Conservation (phyloP, 306 rosid species). For the Cicer yamashitae region DNA sequence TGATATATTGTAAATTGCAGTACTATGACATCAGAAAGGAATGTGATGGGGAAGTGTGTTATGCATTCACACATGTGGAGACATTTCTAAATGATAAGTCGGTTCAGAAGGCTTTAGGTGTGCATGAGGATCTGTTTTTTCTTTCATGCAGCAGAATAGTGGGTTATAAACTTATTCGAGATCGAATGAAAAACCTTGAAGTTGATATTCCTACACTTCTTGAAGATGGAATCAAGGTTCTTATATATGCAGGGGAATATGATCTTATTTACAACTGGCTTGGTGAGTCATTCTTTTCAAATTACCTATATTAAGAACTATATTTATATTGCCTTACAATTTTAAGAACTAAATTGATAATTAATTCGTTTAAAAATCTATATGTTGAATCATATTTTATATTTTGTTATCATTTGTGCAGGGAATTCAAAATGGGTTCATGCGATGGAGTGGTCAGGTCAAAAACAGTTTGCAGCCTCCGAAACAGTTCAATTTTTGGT, state of each 20-base stretch:
- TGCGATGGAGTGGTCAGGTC: slow-evolving; percentile 84
- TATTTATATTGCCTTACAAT: not conserved
- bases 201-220: slow-evolving; percentile 82
- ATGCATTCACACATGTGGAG: slow-evolving; percentile 80
- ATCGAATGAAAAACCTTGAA: slow-evolving; percentile 84
- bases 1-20: slow-evolving; percentile 51
- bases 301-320: not conserved
- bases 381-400: not conserved
- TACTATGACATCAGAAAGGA: slow-evolving; percentile 81
- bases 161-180: slow-evolving; percentile 58
- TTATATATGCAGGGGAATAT: slow-evolving; percentile 88
- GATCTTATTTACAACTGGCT: slow-evolving; percentile 97
- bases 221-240: slow-evolving; percentile 81
- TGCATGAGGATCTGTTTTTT: slow-evolving; percentile 55
- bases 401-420: slow-evolving; percentile 35
- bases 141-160: slow-evolving; percentile 70
- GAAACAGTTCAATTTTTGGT: slow-evolving; percentile 52
- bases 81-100: slow-evolving; percentile 53
- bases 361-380: not conserved
- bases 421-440: slow-evolving; percentile 89
- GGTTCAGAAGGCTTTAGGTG: slow-evolving; percentile 75
- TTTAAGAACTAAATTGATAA: not conserved
- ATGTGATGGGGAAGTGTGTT: slow-evolving; percentile 76
- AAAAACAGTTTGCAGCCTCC: slow-evolving; percentile 54
- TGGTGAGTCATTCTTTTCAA: slow-evolving; percentile 53